Percentiles rank a stretch among this genome's conserved stretches.
Evolutionary conservation across 2,329 filamentous ascomycete species (phyloP).

Genomic region (Dendryphion nanum): DNA sequence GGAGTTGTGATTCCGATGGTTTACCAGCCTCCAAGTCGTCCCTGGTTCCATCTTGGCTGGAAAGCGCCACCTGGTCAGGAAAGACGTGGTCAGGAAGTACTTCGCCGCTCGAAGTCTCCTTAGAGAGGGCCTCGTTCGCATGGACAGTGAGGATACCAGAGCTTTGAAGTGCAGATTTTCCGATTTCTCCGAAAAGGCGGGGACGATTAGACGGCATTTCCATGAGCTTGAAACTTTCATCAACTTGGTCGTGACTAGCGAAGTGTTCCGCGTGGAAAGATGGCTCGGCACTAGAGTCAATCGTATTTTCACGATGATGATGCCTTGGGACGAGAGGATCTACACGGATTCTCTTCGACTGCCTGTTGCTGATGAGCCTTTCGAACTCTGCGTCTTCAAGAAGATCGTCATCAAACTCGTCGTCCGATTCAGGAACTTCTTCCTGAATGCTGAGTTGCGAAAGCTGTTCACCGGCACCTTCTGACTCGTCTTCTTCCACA

Average conservation of each 20-base stretch:
- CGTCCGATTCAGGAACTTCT: slow-evolving; percentile 12
- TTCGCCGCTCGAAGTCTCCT: slow-evolving; percentile 14
- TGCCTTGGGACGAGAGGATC: slow-evolving; percentile 39
- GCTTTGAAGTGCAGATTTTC: slow-evolving; percentile 53
- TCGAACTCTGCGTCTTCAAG: slow-evolving; percentile 30
- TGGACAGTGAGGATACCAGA: slow-evolving; percentile 46
- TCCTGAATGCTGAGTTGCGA: slow-evolving; percentile 49
- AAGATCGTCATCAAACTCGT: slow-evolving; percentile 21
- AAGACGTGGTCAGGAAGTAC: slow-evolving; percentile 1
- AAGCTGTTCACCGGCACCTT: slow-evolving; percentile 45
- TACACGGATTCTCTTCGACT: slow-evolving; percentile 47
- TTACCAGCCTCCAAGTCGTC: background rate
- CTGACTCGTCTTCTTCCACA: slow-evolving; percentile 59
- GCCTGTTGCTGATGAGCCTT: slow-evolving; percentile 32
- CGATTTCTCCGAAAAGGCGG: slow-evolving; percentile 63
- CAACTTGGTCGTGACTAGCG: slow-evolving; percentile 17
- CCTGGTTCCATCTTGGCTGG: slow-evolving; percentile 3
- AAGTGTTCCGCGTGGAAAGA: slow-evolving; percentile 35
- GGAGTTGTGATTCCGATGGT: slow-evolving; percentile 10
- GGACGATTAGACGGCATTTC: slow-evolving; percentile 17
- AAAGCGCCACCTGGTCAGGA: slow-evolving; percentile 3
- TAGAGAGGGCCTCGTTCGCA: slow-evolving; percentile 28
- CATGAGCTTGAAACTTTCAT: slow-evolving; percentile 29
- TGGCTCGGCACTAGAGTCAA: slow-evolving; percentile 39
- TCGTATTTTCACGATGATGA: slow-evolving; percentile 36